phyloP scores from a whole-genome alignment of 345 rosid species.

The Streptanthus diversifolius region DNA sequence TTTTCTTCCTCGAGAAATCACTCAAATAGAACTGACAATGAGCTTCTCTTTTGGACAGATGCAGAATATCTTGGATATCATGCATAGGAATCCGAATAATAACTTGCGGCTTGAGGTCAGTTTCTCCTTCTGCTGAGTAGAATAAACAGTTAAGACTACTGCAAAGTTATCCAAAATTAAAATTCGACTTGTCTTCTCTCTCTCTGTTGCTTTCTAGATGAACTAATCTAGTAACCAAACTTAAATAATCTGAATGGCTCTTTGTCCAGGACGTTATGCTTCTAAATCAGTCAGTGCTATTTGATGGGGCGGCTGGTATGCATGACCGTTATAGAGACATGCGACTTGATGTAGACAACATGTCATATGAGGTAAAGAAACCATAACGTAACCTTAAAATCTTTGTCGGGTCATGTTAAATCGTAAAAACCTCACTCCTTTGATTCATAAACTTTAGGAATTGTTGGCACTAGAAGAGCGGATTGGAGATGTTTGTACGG shows the following conservation, averaged over 20 bases:
- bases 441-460: constrained; percentile 46
- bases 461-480: constrained; percentile 87
- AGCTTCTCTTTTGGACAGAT: constrained; percentile 44
- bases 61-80: constrained; percentile 77
- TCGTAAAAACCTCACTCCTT: not conserved
- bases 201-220: constrained; percentile 1
- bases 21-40: constrained; percentile 26
- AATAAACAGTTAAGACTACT: not conserved
- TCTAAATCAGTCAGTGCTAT: constrained; percentile 60
- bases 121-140: not conserved
- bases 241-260: not conserved
- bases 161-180: not conserved
- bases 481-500: constrained; percentile 86
- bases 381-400: not conserved
- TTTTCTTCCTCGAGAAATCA: not conserved
- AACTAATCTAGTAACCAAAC: not conserved
- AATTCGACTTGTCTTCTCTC: not conserved
- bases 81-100: constrained; percentile 61
- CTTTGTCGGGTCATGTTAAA: not conserved
- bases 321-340: constrained; percentile 90
- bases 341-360: constrained; percentile 98
- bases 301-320: constrained; percentile 61
- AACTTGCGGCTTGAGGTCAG: constrained; percentile 74
- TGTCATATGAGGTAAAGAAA: constrained; percentile 89
- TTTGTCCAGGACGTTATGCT: constrained; percentile 72